phyloP scores from a whole-genome alignment of 768 basidiomycete species.

The Pulveroboletus ravenelii region DNA sequence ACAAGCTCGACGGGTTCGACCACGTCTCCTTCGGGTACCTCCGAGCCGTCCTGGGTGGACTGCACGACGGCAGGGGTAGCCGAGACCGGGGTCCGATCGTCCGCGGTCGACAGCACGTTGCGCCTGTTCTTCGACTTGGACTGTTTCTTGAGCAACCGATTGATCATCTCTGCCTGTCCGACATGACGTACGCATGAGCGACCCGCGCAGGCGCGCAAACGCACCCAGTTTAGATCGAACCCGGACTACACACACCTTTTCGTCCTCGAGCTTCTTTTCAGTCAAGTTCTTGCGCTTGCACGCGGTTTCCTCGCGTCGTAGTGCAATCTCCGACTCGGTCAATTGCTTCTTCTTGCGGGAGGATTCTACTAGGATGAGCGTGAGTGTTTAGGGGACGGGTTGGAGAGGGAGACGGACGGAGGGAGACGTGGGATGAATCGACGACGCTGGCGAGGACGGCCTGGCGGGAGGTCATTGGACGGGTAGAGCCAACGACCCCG shows the following conservation, averaged over 20 bases:
- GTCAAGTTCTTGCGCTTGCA: conserved; percentile 70
- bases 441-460: neutral
- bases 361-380: neutral
- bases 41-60: conserved; percentile 28
- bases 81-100: conserved; percentile 37
- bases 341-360: conserved; percentile 49
- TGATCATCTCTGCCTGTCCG: conserved; percentile 77
- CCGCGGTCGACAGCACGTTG: conserved; percentile 43
- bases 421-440: neutral
- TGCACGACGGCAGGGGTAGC: conserved; percentile 26
- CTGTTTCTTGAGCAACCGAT: conserved; percentile 83
- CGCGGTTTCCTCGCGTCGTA: conserved; percentile 75
- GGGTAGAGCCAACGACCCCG: neutral
- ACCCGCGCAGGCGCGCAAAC: too few species aligned
- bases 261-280: neutral
- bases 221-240: too few species aligned
- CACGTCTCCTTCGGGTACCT: conserved; percentile 37
- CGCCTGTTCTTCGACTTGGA: conserved; percentile 62
- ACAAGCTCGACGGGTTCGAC: conserved; percentile 35
- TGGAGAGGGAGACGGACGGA: neutral
- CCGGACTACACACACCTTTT: conserved; percentile 47
- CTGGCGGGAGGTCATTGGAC: neutral
- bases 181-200: neutral
- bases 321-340: conserved; percentile 67
- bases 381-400: too few species aligned